Conservation (phyloP, 768 basidiomycete species). For the Cystofilobasidium bisporidii region DNA sequence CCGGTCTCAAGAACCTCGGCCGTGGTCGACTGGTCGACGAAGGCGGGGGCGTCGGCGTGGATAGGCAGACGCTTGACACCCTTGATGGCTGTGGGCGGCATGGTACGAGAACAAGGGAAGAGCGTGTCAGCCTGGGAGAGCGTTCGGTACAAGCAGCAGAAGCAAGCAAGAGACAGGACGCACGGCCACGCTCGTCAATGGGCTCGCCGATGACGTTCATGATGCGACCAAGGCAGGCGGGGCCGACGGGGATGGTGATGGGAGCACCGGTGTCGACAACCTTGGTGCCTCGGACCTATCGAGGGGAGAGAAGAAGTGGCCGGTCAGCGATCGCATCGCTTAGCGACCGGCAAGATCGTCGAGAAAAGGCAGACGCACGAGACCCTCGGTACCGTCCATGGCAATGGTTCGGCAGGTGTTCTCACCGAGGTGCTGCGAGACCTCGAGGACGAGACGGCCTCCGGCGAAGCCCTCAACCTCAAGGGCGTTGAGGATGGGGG, state of each 20-base stretch:
- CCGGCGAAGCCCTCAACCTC: conserved; percentile 91
- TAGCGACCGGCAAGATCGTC: too few relatives aligned
- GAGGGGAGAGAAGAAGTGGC: not conserved
- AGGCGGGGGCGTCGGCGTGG: conserved; percentile 92
- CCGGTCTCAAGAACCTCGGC: conserved; percentile 99
- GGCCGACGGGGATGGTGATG: conserved; percentile 93
- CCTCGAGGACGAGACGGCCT: conserved; percentile 96
- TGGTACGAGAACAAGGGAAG: not conserved
- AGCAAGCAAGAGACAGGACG: conserved; percentile 6
- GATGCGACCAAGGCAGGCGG: conserved; percentile 90
- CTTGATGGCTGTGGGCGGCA: conserved; percentile 15
- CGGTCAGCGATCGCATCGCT: not conserved
- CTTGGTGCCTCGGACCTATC: conserved; percentile 70
- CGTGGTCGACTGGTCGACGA: conserved; percentile 97
- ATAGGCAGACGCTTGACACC: conserved; percentile 56
- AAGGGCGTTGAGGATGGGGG: conserved; percentile 96
- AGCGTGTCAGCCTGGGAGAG: too few relatives aligned
- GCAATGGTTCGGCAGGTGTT: conserved; percentile 99
- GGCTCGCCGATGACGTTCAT: conserved; percentile 99
- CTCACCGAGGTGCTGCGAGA: conserved; percentile 96
- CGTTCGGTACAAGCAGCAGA: too few relatives aligned
- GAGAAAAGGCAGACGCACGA: conserved; percentile 47
- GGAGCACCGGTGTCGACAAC: conserved; percentile 94
- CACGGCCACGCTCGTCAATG: conserved; percentile 93
- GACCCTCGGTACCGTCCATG: conserved; percentile 99